A percentile compares a stretch with the other conserved stretches of the same genome.
phyloP scores from a whole-genome alignment of 1,284 basidiomycete genomes.

The Malassezia pachydermatis region DNA sequence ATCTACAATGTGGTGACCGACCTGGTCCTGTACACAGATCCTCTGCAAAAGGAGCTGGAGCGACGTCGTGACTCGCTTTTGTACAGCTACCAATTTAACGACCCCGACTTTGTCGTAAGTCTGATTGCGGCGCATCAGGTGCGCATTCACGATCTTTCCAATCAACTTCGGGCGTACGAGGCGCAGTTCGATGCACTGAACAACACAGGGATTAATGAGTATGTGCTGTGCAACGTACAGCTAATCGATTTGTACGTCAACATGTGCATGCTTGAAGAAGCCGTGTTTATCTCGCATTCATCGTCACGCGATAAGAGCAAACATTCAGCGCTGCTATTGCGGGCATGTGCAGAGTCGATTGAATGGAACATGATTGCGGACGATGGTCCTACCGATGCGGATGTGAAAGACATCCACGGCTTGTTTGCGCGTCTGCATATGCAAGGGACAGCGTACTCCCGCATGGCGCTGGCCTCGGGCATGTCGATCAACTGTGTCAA shows the following conservation, averaged over 20 bases:
- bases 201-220: constrained; percentile 53
- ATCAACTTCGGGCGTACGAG: constrained; percentile 39
- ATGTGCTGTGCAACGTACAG: constrained; percentile 64
- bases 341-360: constrained; percentile 73
- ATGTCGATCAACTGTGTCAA: constrained; percentile 70
- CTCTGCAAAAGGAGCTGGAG: constrained; percentile 51
- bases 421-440: constrained; percentile 78
- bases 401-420: constrained; percentile 48
- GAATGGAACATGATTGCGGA: constrained; percentile 90
- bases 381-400: neutral
- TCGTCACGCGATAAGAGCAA: constrained; percentile 57
- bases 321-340: constrained; percentile 65
- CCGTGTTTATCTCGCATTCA: constrained; percentile 71
- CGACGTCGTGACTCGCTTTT: constrained; percentile 60
- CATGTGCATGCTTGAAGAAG: constrained; percentile 76
- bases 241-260: constrained; percentile 61
- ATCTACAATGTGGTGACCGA: constrained; percentile 82
- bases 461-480: constrained; percentile 79
- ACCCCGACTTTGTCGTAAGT: constrained; percentile 60
- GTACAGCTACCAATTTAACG: constrained; percentile 81
- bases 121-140: constrained; percentile 67
- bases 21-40: constrained; percentile 71
- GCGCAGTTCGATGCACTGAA: constrained; percentile 49
- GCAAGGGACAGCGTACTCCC: constrained; percentile 66
- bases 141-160: constrained; percentile 56